Percentiles rank a stretch among this genome's conserved stretches.
These are phyloP conservation scores for Cutaneotrichosporon sp. DNA, from an alignment of 1,284 basidiomycete genomes.

Conservation along the genomic window DNA sequence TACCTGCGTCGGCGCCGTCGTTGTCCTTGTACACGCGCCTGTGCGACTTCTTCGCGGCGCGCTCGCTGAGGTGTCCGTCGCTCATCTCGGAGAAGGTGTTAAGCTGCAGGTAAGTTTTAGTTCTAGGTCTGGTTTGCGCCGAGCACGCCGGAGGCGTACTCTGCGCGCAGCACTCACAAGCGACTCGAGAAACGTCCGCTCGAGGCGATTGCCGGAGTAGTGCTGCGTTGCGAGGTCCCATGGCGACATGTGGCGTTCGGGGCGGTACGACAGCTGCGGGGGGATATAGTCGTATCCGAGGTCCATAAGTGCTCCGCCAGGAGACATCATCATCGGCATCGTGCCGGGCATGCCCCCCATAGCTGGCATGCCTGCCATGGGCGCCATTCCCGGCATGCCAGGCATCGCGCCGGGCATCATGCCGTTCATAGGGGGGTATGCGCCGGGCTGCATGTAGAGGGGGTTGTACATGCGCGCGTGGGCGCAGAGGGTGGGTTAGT, in stretches of 20 bases:
- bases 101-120: too few species aligned
- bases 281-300: constrained; percentile 37
- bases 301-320: constrained; percentile 1
- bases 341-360: constrained; percentile 8
- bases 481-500: too few species aligned
- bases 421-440: background rate
- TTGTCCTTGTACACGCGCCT: constrained; percentile 32
- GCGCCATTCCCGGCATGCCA: constrained; percentile 11
- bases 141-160: background rate
- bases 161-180: background rate
- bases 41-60: constrained; percentile 37
- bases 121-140: background rate
- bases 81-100: background rate
- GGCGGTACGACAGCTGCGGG: constrained; percentile 27
- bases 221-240: constrained; percentile 34
- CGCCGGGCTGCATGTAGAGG: background rate
- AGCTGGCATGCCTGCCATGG: constrained; percentile 11
- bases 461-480: too few species aligned
- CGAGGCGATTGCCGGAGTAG: background rate
- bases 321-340: constrained; percentile 7
- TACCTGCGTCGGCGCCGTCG: constrained; percentile 35
- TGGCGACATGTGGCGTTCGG: constrained; percentile 30
- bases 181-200: background rate
- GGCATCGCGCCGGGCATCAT: background rate
- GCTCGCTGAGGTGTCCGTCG: constrained; percentile 26